Base-by-base conservation (phyloP, 2,329 filamentous ascomycete genomes). In the Hypoxylon sp. region DNA sequence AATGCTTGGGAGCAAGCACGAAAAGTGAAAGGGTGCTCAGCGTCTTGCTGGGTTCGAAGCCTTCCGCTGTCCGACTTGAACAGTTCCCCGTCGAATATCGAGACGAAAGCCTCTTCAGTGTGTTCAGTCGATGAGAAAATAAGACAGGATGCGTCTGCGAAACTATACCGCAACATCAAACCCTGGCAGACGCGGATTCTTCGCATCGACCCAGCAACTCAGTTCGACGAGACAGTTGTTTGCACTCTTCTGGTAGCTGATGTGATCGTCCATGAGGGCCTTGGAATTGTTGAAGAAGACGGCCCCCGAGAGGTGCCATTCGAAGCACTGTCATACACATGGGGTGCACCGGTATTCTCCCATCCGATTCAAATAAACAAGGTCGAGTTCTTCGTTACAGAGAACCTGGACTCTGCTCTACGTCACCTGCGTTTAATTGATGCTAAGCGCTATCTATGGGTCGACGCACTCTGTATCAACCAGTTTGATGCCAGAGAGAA, bases 391-490 rank as follows among this genome's bases (percentile, higher is more conserved):
- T 60, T 60, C 51, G 37, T 64, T 15, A 68, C 65, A 8, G 54
- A 60, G 29, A 68, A 64, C 37, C 60, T 68, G 19, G 60, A 65
- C 17, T 55, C 60, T 27, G 60, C 65, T 24, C 37, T 68, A 8
- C 65, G 65, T 24, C 50, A 68, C 52, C 37, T 68, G 7, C 60
- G 65, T 31, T 31, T 63, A 6, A 29, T 15, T 32, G 32, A 53
- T 48, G 27, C 37, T 21, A 39, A 53, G 10, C 54, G 65, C 5
- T 63, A 64, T 27, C 29, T 68, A n/a, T 68, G 65, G 65, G 60
- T 68, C 7, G 65, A 68, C 32, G 65, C 65, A 24, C 54, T 68
- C 17, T 68, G 59, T 15, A 68, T 68, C 37, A 68, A 68, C 29
- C 65, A 68, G 15, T 62, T 59, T 21, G 65, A 63, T 7, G 8